These are phyloP conservation scores for Nannizzia gypsea DNA, from an alignment of 2,329 filamentous ascomycete species.

Conservation along the genomic window DNA sequence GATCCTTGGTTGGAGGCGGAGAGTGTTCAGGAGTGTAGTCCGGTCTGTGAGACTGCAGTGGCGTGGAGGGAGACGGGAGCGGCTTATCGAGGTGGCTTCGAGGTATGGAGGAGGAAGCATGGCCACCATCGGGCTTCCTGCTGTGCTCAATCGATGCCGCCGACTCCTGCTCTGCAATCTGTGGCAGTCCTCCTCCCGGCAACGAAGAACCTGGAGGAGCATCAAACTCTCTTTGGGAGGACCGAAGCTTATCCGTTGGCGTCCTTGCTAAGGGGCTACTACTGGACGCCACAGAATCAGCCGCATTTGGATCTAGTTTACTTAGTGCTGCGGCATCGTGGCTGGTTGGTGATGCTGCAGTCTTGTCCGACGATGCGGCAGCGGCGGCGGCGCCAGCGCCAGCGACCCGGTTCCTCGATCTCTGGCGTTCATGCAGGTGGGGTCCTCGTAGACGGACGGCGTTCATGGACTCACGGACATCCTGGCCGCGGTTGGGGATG, in stretches of 20 bases:
- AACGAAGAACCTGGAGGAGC: constrained; percentile 43
- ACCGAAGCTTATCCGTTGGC: constrained; percentile 52
- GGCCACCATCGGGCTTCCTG: not conserved
- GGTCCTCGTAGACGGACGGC: constrained; percentile 38
- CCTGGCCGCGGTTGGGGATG: constrained; percentile 68
- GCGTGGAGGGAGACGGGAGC: constrained; percentile 4
- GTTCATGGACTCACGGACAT: constrained; percentile 68
- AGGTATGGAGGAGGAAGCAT: no score
- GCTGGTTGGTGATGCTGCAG: constrained; percentile 24
- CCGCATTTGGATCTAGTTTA: constrained; percentile 21
- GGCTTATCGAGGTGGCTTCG: not conserved
- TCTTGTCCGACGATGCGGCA: constrained; percentile 53
- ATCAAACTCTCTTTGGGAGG: constrained; percentile 27
- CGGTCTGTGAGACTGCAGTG: constrained; percentile 7
- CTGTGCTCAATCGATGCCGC: constrained; percentile 15
- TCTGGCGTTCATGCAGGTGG: constrained; percentile 38
- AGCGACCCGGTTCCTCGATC: constrained; percentile 38
- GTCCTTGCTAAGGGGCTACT: constrained; percentile 43
- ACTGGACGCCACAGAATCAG: constrained; percentile 21
- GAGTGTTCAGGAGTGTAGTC: constrained; percentile 49
- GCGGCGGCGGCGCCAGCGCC: constrained; percentile 49
- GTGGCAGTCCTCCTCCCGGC: constrained; percentile 45
- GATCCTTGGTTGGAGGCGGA: constrained; percentile 61
- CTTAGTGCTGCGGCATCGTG: constrained; percentile 25
- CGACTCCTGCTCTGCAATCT: constrained; percentile 25